phyloP scores from a whole-genome alignment of 169 alveolate genomes.

The Miamiensis avidus region DNA sequence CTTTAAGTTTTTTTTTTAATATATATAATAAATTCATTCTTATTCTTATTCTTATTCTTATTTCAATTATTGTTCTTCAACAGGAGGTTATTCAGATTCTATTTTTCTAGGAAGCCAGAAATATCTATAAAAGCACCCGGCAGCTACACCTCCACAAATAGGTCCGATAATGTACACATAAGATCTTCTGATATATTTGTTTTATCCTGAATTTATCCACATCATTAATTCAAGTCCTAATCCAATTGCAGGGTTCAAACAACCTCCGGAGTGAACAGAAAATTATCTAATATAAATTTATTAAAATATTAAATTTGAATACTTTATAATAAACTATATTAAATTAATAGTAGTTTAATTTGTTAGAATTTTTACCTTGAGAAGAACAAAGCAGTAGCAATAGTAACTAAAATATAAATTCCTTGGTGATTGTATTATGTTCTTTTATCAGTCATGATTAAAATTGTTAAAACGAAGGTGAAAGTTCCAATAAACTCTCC shows the following conservation, averaged over 20 bases:
- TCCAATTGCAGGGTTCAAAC: slow-evolving; percentile 34
- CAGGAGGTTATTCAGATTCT: not conserved
- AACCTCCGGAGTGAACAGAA: slow-evolving; percentile 32
- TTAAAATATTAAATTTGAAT: slow-evolving; percentile 12
- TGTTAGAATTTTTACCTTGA: not conserved
- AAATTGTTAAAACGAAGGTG: not conserved
- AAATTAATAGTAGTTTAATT: too few relatives aligned
- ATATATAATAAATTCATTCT: too few relatives aligned
- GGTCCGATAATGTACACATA: not conserved
- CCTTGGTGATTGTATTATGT: not conserved
- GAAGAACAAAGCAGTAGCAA: not conserved
- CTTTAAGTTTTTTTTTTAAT: too few relatives aligned
- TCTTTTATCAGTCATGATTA: not conserved
- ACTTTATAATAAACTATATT: slow-evolving; percentile 13
- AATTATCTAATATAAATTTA: slow-evolving; percentile 25
- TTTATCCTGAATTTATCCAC: not conserved
- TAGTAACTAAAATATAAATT: not conserved
- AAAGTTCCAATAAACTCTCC: not conserved
- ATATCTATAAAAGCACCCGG: not conserved
- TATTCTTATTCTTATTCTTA: too few relatives aligned
- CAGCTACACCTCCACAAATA: not conserved
- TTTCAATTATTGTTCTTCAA: not conserved
- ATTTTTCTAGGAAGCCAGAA: not conserved
- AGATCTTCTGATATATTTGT: not conserved
- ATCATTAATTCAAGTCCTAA: slow-evolving; percentile 26